A percentile compares a stretch with the other conserved stretches of the same genome.
Evolutionary conservation across 345 rosid species (phyloP).

Genomic region (Ailanthus altissimus): DNA sequence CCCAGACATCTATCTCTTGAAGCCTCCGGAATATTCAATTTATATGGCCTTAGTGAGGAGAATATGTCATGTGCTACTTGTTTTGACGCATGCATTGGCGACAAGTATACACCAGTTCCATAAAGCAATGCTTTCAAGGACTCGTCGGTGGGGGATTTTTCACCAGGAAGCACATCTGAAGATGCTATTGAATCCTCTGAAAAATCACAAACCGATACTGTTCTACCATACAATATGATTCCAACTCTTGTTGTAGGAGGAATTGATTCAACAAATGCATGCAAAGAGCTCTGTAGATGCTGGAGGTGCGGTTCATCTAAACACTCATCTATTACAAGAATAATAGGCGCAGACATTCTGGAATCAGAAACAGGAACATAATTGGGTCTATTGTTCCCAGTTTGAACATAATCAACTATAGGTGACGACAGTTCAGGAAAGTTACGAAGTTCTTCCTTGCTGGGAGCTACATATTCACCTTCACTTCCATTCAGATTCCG

Average conservation of each 20-base stretch:
- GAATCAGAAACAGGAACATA: constrained; percentile 91
- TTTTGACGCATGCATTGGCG: constrained; percentile 94
- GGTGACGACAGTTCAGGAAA: constrained; percentile 81
- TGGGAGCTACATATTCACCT: constrained; percentile 82
- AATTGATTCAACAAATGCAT: constrained; percentile 89
- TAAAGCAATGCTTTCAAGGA: constrained; percentile 81
- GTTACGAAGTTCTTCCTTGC: constrained; percentile 67
- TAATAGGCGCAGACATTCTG: constrained; percentile 75
- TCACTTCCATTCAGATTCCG: constrained; percentile 68
- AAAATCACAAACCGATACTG: constrained; percentile 89
- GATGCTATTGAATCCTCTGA: constrained; percentile 92
- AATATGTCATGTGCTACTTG: constrained; percentile 87
- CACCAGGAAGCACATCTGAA: constrained; percentile 96
- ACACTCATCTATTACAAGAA: constrained; percentile 95
- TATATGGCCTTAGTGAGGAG: constrained; percentile 89
- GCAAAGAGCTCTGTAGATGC: constrained; percentile 95
- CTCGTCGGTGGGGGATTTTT: constrained; percentile 70
- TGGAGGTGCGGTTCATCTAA: constrained; percentile 95
- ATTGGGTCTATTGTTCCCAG: constrained; percentile 80
- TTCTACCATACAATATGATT: constrained; percentile 75
- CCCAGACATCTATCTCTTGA: constrained; percentile 94
- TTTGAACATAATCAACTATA: constrained; percentile 81
- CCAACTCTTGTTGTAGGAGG: constrained; percentile 82
- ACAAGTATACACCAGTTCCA: constrained; percentile 89
- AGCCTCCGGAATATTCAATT: constrained; percentile 69